Conservation (phyloP, 768 basidiomycete species). For the Suillus tomentosus region DNA sequence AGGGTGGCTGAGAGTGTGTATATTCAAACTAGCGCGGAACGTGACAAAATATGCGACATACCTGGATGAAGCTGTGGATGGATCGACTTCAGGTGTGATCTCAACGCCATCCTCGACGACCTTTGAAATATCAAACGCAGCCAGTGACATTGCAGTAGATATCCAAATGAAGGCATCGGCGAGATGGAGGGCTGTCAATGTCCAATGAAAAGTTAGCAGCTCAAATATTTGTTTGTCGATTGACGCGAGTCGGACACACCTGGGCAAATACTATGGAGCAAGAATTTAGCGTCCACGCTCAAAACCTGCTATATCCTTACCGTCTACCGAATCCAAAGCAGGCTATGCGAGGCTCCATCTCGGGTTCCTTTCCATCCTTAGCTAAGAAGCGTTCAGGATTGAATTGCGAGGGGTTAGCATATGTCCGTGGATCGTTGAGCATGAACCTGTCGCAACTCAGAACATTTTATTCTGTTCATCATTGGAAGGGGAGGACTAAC, state of each 20-base stretch:
- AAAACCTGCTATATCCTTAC: background rate
- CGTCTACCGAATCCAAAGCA: background rate
- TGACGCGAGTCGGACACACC: background rate
- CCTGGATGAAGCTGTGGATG: no score
- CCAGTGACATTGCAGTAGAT: background rate
- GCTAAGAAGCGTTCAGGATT: background rate
- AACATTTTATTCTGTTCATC: background rate
- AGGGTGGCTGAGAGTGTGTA: no score
- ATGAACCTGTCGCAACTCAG: background rate
- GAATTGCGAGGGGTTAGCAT: background rate
- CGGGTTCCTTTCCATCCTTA: background rate
- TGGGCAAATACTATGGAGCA: background rate
- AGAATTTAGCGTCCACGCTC: background rate
- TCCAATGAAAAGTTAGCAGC: background rate
- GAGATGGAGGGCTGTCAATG: background rate
- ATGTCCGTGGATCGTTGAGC: background rate
- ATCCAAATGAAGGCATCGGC: background rate
- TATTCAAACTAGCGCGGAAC: no score
- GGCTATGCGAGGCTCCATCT: background rate
- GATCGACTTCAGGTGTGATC: no score
- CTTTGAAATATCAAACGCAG: background rate
- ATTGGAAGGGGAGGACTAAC: background rate
- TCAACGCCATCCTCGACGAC: background rate
- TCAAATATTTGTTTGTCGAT: background rate
- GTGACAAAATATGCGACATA: no score